These are phyloP conservation scores for Fusarium sp. DNA, from an alignment of 2,329 filamentous ascomycete genomes.

Conservation along the genomic window DNA sequence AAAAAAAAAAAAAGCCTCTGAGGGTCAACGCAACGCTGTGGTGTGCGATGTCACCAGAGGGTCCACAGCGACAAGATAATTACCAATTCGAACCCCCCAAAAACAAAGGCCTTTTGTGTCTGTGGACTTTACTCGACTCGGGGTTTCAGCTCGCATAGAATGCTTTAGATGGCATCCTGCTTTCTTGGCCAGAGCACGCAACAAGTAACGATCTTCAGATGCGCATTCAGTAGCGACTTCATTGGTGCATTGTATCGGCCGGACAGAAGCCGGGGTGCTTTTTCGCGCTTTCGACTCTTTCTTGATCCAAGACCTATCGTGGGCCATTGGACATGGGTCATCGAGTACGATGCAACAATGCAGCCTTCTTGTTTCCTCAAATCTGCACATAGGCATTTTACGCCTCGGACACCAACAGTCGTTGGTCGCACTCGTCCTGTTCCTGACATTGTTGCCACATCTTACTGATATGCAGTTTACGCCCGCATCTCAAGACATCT, in stretches of 20 bases:
- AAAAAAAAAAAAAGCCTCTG: conserved; percentile 3
- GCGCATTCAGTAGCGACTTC: not conserved
- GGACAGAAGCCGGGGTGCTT: not conserved
- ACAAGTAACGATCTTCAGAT: conserved; percentile 35
- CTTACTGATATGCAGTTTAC: conserved; percentile 1
- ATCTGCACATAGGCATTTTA: conserved; percentile 5
- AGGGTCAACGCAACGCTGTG: conserved; percentile 2
- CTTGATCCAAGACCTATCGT: conserved; percentile 6
- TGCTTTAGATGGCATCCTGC: conserved; percentile 35
- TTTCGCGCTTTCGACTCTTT: conserved; percentile 4
- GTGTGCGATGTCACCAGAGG: conserved; percentile 7
- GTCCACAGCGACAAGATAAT: conserved; percentile 7
- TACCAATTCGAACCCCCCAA: not conserved
- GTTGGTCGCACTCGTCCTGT: conserved; percentile 3
- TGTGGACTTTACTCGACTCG: conserved; percentile 15
- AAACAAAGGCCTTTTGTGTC: not conserved
- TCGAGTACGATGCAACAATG: conserved; percentile 11
- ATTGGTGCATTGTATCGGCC: conserved; percentile 1
- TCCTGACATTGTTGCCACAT: conserved; percentile 7
- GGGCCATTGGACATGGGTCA: not conserved
- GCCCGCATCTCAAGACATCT: conserved; percentile 8
- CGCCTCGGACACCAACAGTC: not conserved
- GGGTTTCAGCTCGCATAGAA: conserved; percentile 41
- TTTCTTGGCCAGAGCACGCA: conserved; percentile 27
- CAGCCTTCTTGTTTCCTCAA: conserved; percentile 1